These are phyloP conservation scores for Aaosphaeria pasadenensis DNA, from an alignment of 2,329 filamentous ascomycete genomes.

Conservation along the genomic window DNA sequence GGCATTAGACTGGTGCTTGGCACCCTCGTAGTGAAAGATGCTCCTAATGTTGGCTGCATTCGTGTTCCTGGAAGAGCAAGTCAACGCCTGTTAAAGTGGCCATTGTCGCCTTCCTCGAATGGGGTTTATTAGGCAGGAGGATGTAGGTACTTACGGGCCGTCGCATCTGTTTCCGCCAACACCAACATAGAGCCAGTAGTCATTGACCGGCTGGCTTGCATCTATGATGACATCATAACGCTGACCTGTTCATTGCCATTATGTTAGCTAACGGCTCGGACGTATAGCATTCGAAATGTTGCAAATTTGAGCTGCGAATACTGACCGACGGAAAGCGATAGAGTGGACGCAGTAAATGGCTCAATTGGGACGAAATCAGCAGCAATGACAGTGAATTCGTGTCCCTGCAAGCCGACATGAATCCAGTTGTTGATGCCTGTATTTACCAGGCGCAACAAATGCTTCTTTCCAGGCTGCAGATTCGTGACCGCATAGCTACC, in stretches of 20 bases:
- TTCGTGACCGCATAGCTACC: constrained; percentile 32
- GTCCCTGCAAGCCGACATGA: constrained; percentile 39
- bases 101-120: too few species aligned
- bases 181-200: constrained; percentile 37
- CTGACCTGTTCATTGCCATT: constrained; percentile 24
- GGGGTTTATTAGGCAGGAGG: too few species aligned
- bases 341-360: constrained; percentile 36
- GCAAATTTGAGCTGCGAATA: constrained; percentile 3
- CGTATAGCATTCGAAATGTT: constrained; percentile 4
- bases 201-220: constrained; percentile 25
- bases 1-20: constrained; percentile 25
- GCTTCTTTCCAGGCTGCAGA: constrained; percentile 40
- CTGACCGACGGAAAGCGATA: constrained; percentile 37
- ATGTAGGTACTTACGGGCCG: constrained; percentile 13
- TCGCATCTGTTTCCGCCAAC: constrained; percentile 33
- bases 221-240: constrained; percentile 41
- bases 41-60: constrained; percentile 36
- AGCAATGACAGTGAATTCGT: constrained; percentile 43
- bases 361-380: constrained; percentile 44
- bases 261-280: neutral
- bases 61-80: constrained; percentile 9
- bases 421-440: constrained; percentile 36
- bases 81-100: too few species aligned
- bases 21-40: constrained; percentile 42
- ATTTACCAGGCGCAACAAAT: constrained; percentile 46